phyloP scores from a whole-genome alignment of 1,139 yeast species.

The Blastobotrys ciferrii region DNA sequence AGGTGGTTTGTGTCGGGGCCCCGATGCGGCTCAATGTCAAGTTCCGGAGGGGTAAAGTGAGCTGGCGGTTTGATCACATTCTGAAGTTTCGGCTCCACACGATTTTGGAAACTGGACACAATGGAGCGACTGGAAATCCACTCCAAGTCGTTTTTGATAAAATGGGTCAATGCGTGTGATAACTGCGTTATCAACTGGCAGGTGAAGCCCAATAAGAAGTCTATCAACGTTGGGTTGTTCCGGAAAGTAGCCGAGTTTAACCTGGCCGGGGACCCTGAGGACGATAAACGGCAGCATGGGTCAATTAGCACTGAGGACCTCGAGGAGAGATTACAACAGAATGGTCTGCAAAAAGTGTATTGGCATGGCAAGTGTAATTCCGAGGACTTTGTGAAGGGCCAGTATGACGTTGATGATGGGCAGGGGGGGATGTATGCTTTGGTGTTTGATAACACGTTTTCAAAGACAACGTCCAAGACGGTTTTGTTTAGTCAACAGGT shows the following conservation, averaged over 20 bases:
- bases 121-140: conserved; percentile 91
- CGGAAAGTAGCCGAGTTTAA: conserved; percentile 25
- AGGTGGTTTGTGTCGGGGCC: too few relatives aligned
- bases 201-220: conserved; percentile 76
- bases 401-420: conserved; percentile 49
- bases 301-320: conserved; percentile 16
- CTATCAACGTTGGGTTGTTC: conserved; percentile 69
- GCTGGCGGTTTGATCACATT: not conserved
- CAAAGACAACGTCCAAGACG: conserved; percentile 80
- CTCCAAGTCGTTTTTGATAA: conserved; percentile 81
- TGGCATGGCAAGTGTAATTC: conserved; percentile 39
- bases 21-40: not conserved
- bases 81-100: not conserved
- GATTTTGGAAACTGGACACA: not conserved
- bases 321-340: conserved; percentile 34
- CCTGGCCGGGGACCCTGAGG: conserved; percentile 2
- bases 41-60: not conserved
- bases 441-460: conserved; percentile 87
- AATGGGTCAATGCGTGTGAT: conserved; percentile 82
- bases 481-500: conserved; percentile 65
- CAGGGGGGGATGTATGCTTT: conserved; percentile 69
- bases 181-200: conserved; percentile 72
- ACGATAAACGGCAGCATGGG: not conserved
- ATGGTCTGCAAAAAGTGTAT: conserved; percentile 37
- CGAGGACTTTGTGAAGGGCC: conserved; percentile 49